Base-by-base conservation (phyloP, 768 basidiomycete genomes). In the Filobasidium wieringae region DNA sequence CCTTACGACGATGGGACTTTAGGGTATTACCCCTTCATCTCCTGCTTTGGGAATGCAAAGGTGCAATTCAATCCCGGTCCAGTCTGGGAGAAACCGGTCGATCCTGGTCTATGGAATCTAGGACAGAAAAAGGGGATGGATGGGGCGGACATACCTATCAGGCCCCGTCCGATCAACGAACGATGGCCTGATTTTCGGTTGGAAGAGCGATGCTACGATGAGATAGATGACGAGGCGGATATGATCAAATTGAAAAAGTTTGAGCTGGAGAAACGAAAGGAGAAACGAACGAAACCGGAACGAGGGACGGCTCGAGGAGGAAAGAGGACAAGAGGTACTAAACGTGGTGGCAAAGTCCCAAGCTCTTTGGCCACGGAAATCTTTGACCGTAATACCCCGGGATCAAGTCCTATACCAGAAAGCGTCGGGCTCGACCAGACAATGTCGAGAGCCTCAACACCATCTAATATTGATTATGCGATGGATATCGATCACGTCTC, bases 1-100 rank as follows among this genome's bases (percentile, higher is more conserved):
- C 81, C 81, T 2, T 87, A 89, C 66, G 91, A 99, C 71, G 95
- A 99, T 71, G 95, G 93, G 19, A 84, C 86, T 19, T 76, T 95
- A 6, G 95, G 95, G 0, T 99, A 99, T 74, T 97, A 90, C 71
- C 90, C 93, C 0, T 84, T 96, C 76, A 81, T 95, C 63, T 93
- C 89, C 4, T 78, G 93, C 34, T 99, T 89, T 77, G 92, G 91
- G 66, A 84, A 85, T 59, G 93, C 88, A 0, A 81, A 82, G 58
- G 85, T 91, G 12, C 79, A 73, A 47, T 78, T 93, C 57, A 96
- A 99, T 68, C 82, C 91, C 17, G 95, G 95, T 0, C 95, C 95
- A 0, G 72, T 84, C 60, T 97, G 65, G 74, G 61, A 36, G 63
- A 59, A 50, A 55, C 56, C 64, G 37, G 43, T 41, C 62, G 60